phyloP scores from a whole-genome alignment of 352 stramenopile genomes.

The Phytophthora pini region DNA sequence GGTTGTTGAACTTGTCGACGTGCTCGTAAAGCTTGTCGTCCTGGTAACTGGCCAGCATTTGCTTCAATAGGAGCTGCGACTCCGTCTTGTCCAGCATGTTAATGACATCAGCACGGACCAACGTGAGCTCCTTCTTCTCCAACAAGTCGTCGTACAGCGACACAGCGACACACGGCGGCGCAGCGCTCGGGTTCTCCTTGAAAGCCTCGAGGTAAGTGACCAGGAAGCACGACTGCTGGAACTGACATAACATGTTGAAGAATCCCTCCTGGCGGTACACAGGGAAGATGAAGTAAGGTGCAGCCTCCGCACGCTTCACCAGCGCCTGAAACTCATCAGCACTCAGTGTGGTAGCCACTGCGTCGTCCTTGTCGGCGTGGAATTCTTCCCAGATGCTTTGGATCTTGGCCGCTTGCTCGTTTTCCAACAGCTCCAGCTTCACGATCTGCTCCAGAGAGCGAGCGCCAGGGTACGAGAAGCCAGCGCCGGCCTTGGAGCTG shows the following conservation, averaged over 20 bases:
- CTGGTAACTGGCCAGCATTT: constrained; percentile 73
- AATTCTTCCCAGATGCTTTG: constrained; percentile 80
- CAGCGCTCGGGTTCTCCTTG: constrained; percentile 81
- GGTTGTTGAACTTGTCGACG: constrained; percentile 90
- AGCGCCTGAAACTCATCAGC: constrained; percentile 50
- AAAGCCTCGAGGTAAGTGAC: constrained; percentile 89
- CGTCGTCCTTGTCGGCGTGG: constrained; percentile 79
- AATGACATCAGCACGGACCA: constrained; percentile 84
- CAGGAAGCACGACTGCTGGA: constrained; percentile 90
- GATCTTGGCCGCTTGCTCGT: constrained; percentile 68
- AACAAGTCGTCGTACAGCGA: constrained; percentile 83
- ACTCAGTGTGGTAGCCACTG: constrained; percentile 58
- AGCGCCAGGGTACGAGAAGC: constrained; percentile 87
- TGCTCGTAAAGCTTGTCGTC: constrained; percentile 71
- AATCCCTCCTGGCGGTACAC: constrained; percentile 87
- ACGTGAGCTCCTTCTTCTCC: constrained; percentile 68
- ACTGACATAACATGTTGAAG: constrained; percentile 91
- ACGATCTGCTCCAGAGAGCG: constrained; percentile 83
- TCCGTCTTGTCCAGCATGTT: constrained; percentile 90
- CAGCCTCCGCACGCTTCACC: constrained; percentile 53
- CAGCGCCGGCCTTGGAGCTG: constrained; percentile 27
- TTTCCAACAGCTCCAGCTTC: constrained; percentile 83
- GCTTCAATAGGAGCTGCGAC: constrained; percentile 66
- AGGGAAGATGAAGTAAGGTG: constrained; percentile 84
- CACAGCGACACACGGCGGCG: constrained; percentile 82